These are phyloP conservation scores for Lathyrus aphaca DNA, from an alignment of 306 rosid species.

Conservation along the genomic window DNA sequence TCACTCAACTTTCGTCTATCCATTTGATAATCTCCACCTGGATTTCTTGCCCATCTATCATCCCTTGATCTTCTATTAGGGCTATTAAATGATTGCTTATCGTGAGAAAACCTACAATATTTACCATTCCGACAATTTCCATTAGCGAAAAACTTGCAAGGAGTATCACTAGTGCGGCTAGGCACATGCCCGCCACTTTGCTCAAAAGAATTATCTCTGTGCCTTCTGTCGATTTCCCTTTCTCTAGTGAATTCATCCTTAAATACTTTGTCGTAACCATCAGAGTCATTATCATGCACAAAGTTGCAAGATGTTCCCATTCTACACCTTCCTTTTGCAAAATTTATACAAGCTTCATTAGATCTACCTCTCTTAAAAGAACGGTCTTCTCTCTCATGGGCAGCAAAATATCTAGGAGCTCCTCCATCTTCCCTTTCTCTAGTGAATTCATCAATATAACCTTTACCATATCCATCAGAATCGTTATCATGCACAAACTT, in stretches of 20 bases:
- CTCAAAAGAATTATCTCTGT: slow-evolving; percentile 65
- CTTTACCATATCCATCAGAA: slow-evolving; percentile 69
- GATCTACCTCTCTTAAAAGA: slow-evolving; percentile 66
- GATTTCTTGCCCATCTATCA: slow-evolving; percentile 60
- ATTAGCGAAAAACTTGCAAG: slow-evolving; percentile 81
- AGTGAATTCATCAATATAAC: slow-evolving; percentile 54
- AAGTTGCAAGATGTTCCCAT: slow-evolving; percentile 85
- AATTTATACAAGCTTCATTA: slow-evolving; percentile 57
- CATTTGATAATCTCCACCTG: slow-evolving; percentile 53
- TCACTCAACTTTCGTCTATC: slow-evolving; percentile 61
- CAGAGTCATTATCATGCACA: slow-evolving; percentile 66
- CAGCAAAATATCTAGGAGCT: slow-evolving; percentile 58
- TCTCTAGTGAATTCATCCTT: slow-evolving; percentile 65
- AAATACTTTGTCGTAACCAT: slow-evolving; percentile 60
- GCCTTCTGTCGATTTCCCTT: slow-evolving; percentile 73
- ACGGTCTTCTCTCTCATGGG: slow-evolving; percentile 59
- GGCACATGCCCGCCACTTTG: slow-evolving; percentile 64
- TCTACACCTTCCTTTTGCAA: slow-evolving; percentile 80
- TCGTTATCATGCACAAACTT: slow-evolving; percentile 66
- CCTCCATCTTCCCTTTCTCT: slow-evolving; percentile 61
- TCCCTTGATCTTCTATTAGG: slow-evolving; percentile 72
- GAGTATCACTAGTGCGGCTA: slow-evolving; percentile 56
- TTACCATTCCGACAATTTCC: slow-evolving; percentile 95
- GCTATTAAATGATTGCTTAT: slow-evolving; percentile 61
- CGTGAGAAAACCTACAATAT: slow-evolving; percentile 86